Evolutionary conservation across 2,329 filamentous ascomycete species (phyloP).

Genomic region (Talaromyces sp.): DNA sequence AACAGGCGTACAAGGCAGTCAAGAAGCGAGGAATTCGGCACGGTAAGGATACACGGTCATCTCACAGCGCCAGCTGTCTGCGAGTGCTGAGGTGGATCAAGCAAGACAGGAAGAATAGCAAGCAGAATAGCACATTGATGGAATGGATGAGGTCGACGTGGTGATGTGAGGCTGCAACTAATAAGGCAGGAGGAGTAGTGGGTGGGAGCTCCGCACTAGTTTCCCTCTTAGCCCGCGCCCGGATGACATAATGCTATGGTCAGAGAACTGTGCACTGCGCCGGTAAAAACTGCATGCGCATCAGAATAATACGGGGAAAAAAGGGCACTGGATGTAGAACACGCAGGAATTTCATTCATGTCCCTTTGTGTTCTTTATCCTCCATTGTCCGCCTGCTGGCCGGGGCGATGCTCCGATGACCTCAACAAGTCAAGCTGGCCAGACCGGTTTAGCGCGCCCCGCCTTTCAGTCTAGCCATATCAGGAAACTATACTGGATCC

Average conservation of each 20-base stretch:
- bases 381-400: background rate
- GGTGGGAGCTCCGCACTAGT: background rate
- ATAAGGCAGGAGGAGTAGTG: background rate
- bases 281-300: background rate
- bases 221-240: background rate
- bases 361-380: background rate
- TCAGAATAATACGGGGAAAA: background rate
- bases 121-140: background rate
- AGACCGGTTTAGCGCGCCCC: background rate
- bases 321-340: background rate
- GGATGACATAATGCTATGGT: background rate
- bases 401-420: background rate
- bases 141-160: background rate
- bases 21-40: background rate
- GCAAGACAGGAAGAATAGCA: background rate
- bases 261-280: background rate
- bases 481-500: background rate
- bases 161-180: background rate
- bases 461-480: background rate
- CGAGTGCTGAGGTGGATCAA: background rate
- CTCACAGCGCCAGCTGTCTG: background rate
- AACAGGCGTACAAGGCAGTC: conserved; percentile 3
- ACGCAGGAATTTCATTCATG: background rate
- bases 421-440: background rate
- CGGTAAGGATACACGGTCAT: background rate